phyloP scores from a whole-genome alignment of 2,329 filamentous ascomycete species.

The Scedosporium minutisporum region DNA sequence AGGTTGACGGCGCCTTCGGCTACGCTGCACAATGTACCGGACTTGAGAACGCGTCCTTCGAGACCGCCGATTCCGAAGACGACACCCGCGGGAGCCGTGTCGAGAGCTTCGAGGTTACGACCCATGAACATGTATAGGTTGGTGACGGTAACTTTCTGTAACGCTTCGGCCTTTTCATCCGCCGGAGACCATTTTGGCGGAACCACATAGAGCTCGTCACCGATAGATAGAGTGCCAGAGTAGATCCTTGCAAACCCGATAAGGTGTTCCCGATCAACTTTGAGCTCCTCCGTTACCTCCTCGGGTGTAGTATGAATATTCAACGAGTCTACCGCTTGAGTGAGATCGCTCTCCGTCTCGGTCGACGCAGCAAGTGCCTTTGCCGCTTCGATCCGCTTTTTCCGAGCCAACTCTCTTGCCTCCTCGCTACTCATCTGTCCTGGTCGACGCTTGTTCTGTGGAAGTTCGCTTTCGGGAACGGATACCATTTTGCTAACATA shows the following conservation, averaged over 20 bases:
- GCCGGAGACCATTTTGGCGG: constrained; percentile 88
- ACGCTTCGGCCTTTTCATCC: constrained; percentile 61
- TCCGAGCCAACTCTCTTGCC: constrained; percentile 75
- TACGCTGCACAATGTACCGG: constrained; percentile 83
- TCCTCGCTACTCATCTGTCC: constrained; percentile 79
- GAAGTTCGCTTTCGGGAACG: constrained; percentile 82
- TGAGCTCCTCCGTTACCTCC: constrained; percentile 41
- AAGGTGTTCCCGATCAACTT: constrained; percentile 71
- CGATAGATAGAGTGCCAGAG: constrained; percentile 80
- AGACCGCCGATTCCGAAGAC: constrained; percentile 92
- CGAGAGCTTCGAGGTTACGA: constrained; percentile 70
- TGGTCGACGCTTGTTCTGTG: constrained; percentile 66
- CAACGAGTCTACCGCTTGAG: constrained; percentile 5
- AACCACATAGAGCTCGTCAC: constrained; percentile 83
- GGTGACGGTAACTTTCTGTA: constrained; percentile 74
- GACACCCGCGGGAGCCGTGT: constrained; percentile 81
- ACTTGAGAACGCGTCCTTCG: constrained; percentile 89
- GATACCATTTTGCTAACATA: constrained; percentile 99
- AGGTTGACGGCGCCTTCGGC: constrained; percentile 82
- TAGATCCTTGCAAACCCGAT: constrained; percentile 93
- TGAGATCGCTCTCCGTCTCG: constrained; percentile 18
- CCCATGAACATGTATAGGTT: constrained; percentile 96
- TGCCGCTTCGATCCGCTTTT: constrained; percentile 82
- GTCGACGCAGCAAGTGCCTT: constrained; percentile 57
- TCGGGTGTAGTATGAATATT: constrained; percentile 38